Base-by-base conservation (phyloP, 2,329 filamentous ascomycete genomes). In the Fusarium sterilihyphosum region DNA sequence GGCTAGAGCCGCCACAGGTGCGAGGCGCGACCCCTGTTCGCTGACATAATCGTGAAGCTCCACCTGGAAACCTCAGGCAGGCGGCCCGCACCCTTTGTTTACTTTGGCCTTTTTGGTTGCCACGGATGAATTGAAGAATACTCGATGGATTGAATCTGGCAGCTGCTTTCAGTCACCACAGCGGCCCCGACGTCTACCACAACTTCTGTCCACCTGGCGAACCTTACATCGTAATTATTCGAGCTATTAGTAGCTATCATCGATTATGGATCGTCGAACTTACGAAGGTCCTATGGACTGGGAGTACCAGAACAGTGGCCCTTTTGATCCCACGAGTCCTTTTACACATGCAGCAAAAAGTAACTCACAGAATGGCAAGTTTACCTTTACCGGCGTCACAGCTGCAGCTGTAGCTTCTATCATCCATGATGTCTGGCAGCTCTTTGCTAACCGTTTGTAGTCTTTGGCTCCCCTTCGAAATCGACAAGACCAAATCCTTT, bases 261-360 rank as follows among this genome's bases (percentile, higher is more conserved):
- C 59, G 63, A 73, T 61, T 75, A 90, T 89, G 86, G 85, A 89
- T 61, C 85, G 85, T 74, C 85, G 90, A 77, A 89, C 87, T 5
- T 87, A 85, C 73, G 90, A 92, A 81, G 85, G 88, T 70, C 89
- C 85, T 72, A 92, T 92, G 90, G 90, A 92, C 77, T 92, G 89
- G 88, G 89, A 92, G 79, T 92, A 90, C 80, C 87, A 91, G 76
- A 86, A 85, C 70, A 81, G 84, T 54, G 89, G 87, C 4, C 89
- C 89, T 24, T 81, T 90, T 69, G 90, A 92, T 81, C 86, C 86
- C 24, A 89, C 88, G 16, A 91, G 90, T 73, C 90, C 90, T 5
- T 92, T 92, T 80, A 85, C 87, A 26, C 88, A 90, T 72, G 85
- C 88, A 43, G 84, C 85, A 2, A 85, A 81, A 77, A 80, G 78